Percentiles rank a stretch among this genome's conserved stretches.
These are phyloP conservation scores for Emmonsia crescens DNA, from an alignment of 2,329 filamentous ascomycete genomes.

Conservation along the genomic window DNA sequence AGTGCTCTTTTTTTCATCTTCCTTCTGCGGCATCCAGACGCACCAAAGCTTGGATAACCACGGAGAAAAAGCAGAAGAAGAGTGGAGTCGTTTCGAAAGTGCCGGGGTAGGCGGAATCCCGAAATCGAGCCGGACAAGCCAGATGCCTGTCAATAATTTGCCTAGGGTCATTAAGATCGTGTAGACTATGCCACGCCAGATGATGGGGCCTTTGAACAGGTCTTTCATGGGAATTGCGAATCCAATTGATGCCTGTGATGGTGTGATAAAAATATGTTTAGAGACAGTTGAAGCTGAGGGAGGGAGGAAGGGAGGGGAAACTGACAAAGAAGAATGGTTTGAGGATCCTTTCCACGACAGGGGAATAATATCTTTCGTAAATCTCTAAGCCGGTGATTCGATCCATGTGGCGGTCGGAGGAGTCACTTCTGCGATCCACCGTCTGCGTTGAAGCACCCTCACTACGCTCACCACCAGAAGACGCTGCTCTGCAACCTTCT, in stretches of 20 bases:
- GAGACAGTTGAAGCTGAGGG: neutral
- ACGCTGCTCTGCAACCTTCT: neutral
- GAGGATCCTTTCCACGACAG: constrained; percentile 43
- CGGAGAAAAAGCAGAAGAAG: neutral
- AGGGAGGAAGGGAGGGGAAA: neutral
- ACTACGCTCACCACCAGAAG: neutral
- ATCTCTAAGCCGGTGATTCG: constrained; percentile 20
- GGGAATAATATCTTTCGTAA: constrained; percentile 39
- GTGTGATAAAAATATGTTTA: neutral
- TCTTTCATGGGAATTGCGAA: constrained; percentile 65
- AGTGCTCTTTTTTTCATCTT: neutral
- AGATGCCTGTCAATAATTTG: constrained; percentile 51
- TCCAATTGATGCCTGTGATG: constrained; percentile 48
- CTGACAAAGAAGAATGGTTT: constrained; percentile 64
- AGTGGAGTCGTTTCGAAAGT: neutral
- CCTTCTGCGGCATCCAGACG: neutral
- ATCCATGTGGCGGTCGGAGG: neutral
- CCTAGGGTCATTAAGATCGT: constrained; percentile 56
- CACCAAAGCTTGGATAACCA: neutral
- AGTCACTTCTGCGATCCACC: neutral
- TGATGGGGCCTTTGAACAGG: constrained; percentile 52
- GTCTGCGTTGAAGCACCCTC: neutral
- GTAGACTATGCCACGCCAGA: constrained; percentile 68
- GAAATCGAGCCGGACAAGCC: constrained; percentile 30
- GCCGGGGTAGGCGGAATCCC: neutral